These are phyloP conservation scores for Psilocybe cyanescens DNA, from an alignment of 768 basidiomycete species.

Conservation along the genomic window DNA sequence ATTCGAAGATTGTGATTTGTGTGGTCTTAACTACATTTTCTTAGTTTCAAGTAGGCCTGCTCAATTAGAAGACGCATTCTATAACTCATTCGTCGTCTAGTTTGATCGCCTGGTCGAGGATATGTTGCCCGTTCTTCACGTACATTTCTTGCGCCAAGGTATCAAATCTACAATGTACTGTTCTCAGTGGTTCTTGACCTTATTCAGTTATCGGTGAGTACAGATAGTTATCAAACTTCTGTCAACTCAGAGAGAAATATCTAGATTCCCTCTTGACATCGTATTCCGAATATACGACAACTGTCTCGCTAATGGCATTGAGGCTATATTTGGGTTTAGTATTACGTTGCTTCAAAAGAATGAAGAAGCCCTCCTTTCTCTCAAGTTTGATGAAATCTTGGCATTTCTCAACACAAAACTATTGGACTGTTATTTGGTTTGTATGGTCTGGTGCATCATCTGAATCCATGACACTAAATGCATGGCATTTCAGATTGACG, in stretches of 20 bases:
- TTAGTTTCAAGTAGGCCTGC: constrained; percentile 28
- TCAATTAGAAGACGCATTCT: not conserved
- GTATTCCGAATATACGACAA: constrained; percentile 98
- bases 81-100: constrained; percentile 37
- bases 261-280: constrained; percentile 89
- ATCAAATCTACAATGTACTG: constrained; percentile 99
- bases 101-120: constrained; percentile 97
- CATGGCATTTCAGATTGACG: constrained; percentile 6
- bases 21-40: not conserved
- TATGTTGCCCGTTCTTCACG: constrained; percentile 85
- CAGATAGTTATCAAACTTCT: not conserved
- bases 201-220: constrained; percentile 91
- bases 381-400: constrained; percentile 93
- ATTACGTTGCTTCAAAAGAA: constrained; percentile 86
- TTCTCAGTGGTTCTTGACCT: constrained; percentile 97
- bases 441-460: not conserved
- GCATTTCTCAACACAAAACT: constrained; percentile 80
- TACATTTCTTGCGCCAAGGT: constrained; percentile 93
- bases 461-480: not conserved
- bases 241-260: not conserved
- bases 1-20: not conserved
- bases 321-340: constrained; percentile 96
- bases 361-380: constrained; percentile 72
- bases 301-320: constrained; percentile 94
- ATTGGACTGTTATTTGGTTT: constrained; percentile 79